phyloP scores from a whole-genome alignment of 345 rosid genomes.

The Eucalyptus coolabah region DNA sequence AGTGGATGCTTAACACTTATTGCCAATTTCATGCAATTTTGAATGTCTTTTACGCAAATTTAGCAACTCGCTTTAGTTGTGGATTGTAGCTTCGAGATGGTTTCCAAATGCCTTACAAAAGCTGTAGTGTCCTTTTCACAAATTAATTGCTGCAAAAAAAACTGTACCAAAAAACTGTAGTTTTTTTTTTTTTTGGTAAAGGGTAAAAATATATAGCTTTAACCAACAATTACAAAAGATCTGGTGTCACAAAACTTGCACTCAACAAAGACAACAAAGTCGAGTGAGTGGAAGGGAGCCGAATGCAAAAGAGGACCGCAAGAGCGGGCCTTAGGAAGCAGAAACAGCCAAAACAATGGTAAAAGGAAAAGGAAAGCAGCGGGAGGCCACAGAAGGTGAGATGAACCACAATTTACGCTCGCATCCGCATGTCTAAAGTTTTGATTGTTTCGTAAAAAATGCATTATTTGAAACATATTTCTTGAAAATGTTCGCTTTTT shows the following conservation, averaged over 20 bases:
- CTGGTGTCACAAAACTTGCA: no score
- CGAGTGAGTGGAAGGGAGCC: no score
- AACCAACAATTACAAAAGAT: no score
- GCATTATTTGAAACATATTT: neutral
- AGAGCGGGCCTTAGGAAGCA: no score
- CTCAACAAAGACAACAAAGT: no score
- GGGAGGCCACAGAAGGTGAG: no score
- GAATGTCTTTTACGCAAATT: neutral
- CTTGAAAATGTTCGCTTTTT: neutral
- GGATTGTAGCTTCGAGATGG: neutral
- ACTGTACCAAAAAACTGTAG: neutral
- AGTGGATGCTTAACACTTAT: neutral
- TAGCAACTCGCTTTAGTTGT: neutral
- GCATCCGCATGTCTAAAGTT: neutral
- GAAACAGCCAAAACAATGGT: no score
- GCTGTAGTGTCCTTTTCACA: neutral
- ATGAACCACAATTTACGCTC: no score
- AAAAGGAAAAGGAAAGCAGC: no score
- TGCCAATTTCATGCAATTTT: neutral
- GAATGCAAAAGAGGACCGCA: no score
- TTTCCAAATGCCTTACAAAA: neutral
- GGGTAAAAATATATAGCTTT: no score
- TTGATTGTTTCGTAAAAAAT: neutral
- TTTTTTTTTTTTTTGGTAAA: no score
- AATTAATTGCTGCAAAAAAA: neutral